phyloP scores from a whole-genome alignment of 179 eudicot species.

The Heliamphora pulchella region DNA sequence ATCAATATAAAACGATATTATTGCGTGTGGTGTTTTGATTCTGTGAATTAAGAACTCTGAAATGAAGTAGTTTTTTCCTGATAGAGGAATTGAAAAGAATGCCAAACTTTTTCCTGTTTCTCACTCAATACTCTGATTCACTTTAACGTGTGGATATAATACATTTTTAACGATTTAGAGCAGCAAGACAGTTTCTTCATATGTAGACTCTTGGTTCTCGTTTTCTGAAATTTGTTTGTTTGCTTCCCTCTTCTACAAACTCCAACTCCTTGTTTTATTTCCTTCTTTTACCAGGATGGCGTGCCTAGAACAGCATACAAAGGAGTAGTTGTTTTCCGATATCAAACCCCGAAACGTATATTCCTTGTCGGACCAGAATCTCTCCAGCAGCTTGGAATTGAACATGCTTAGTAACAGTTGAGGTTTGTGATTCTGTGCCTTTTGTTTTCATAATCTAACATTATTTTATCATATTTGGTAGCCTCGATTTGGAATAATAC shows the following conservation, averaged over 20 bases:
- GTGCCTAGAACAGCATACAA: conserved; percentile 86
- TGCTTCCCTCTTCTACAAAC: background rate
- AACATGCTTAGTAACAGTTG: conserved; percentile 20
- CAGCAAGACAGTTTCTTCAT: no score
- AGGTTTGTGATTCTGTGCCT: conserved; percentile 26
- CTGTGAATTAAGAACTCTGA: background rate
- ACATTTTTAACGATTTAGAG: background rate
- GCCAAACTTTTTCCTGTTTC: background rate
- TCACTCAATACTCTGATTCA: background rate
- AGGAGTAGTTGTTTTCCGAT: conserved; percentile 84
- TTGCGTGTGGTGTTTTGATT: background rate
- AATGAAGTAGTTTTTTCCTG: background rate
- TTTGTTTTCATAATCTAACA: background rate
- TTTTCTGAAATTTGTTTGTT: background rate
- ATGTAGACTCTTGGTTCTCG: no score
- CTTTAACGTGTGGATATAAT: background rate
- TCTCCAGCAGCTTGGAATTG: conserved; percentile 56
- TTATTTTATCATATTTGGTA: background rate
- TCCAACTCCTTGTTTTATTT: background rate
- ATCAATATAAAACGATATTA: background rate
- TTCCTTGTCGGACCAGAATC: conserved; percentile 85
- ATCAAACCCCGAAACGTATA: conserved; percentile 53
- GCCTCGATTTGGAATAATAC: background rate
- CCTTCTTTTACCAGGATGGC: conserved; percentile 56
- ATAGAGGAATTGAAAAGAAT: background rate